Percentiles rank a stretch among this genome's conserved stretches.
phyloP scores from a whole-genome alignment of 176 grass and related monocot genomes.

The Oryza meyeriana region DNA sequence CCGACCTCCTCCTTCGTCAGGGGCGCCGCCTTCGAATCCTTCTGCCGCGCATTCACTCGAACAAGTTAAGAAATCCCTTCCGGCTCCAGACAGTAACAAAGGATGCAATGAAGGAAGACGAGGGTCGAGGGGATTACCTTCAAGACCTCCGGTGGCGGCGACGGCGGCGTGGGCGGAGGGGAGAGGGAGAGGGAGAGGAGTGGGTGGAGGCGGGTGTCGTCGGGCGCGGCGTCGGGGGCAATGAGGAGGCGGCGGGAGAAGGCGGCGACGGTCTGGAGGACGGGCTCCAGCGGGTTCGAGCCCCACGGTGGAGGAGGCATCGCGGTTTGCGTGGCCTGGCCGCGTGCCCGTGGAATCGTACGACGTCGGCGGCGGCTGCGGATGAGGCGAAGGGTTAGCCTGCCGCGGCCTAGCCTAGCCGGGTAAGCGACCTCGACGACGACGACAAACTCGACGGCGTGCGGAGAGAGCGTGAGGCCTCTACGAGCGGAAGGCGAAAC shows the following conservation, averaged over 20 bases:
- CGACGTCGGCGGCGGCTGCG: background rate
- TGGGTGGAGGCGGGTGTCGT: conserved; percentile 36
- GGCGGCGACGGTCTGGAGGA: conserved; percentile 46
- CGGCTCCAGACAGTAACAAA: background rate
- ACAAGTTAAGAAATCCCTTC: background rate
- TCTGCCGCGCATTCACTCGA: conserved; percentile 52
- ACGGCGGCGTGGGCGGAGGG: background rate
- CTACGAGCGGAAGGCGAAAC: background rate
- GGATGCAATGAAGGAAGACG: background rate
- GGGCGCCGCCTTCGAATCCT: conserved; percentile 42
- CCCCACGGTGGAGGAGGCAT: conserved; percentile 15
- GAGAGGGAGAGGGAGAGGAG: conserved; percentile 49
- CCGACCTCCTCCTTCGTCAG: conserved; percentile 91
- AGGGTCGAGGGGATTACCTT: conserved; percentile 21
- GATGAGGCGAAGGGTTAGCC: background rate
- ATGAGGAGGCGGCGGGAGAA: conserved; percentile 55
- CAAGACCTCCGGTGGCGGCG: background rate
- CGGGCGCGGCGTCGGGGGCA: conserved; percentile 33
- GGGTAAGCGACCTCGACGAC: background rate
- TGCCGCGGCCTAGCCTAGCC: no score
- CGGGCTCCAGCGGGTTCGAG: conserved; percentile 34
- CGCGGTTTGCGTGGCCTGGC: background rate
- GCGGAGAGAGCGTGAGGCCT: background rate
- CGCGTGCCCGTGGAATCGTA: background rate
- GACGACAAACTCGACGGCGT: background rate